These are phyloP conservation scores for Aspergillus latus DNA, from an alignment of 2,329 filamentous ascomycete species.

Conservation along the genomic window DNA sequence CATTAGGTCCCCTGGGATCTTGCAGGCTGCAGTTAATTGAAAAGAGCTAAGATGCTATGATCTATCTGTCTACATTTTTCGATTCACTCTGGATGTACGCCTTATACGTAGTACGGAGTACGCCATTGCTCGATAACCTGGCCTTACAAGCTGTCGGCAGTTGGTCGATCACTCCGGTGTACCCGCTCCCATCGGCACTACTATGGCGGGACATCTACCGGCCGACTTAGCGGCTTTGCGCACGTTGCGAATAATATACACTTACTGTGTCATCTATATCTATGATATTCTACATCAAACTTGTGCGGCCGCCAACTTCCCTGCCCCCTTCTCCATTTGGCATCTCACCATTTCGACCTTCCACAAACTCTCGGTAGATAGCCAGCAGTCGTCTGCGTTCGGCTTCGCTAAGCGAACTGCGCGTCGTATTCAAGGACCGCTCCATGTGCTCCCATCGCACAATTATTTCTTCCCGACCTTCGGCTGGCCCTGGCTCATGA, in stretches of 20 bases:
- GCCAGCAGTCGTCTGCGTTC: conserved; percentile 72
- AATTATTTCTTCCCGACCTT: conserved; percentile 64
- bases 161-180: not conserved
- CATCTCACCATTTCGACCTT: conserved; percentile 92
- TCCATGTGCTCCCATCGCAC: conserved; percentile 83
- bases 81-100: too few species aligned
- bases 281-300: conserved; percentile 69
- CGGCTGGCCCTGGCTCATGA: conserved; percentile 31
- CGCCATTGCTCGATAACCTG: too few species aligned
- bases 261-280: not conserved
- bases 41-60: not conserved
- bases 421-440: conserved; percentile 72
- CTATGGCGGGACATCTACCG: not conserved
- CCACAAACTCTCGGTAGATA: conserved; percentile 92
- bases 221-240: not conserved
- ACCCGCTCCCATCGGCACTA: not conserved
- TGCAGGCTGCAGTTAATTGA: not conserved
- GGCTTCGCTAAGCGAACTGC: conserved; percentile 76
- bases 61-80: too few species aligned
- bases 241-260: conserved; percentile 5
- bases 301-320: conserved; percentile 89
- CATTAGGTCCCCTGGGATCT: not conserved
- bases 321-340: conserved; percentile 86
- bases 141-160: not conserved
- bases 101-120: not conserved